Evolutionary conservation across 2,329 filamentous ascomycete genomes (phyloP), one percentile per base, ranked within the genome.

Genomic region (Hymenoscyphus infarciens): DNA sequence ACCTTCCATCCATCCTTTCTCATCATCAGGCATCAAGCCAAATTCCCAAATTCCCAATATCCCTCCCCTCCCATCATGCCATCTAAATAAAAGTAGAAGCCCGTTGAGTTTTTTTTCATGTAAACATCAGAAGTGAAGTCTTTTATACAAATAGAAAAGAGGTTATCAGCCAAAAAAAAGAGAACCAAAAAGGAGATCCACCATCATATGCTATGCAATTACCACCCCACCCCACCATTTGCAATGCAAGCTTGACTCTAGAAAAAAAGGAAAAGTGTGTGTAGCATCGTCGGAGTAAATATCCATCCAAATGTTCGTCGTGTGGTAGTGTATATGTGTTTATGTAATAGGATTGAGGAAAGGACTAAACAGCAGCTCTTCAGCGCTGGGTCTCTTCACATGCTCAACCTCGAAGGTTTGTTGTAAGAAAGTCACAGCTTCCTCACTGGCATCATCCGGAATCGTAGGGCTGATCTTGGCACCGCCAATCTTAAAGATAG

Each of bases 401-500:
- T 97, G 91, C 72, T 99, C 93, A 72, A 97, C 88, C 80, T 98
- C 92, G 78, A 99, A 99, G 0, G 95, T 97, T 79, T 90, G 87
- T 61, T 84, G 83, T 67, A 99, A 79, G 79, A 99, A 99, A 54
- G 83, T 83, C 75, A 88, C 85, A 4, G 92, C 94, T 69, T 97
- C 94, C 39, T 87, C 84, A 71, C 91, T 95, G 13, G 92, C 92
- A 69, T 88, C 85, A 13, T 96, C 91, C 0, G 95, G 95, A 61
- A 97, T 90, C 16, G 91, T 93, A 0, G 95, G 95, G 54, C 91
- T 87, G 27, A 92, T 92, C 75, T 91, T 90, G 68, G 89, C 88
- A 67, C 90, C 92, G 45, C 93, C 93, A 74, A 99, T 98, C 80
- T 97, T 97, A 82, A 99, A 99, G 73, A 99, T 97, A 64, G 95